Evolutionary conservation across 352 stramenopile species (phyloP).

Genomic region (Chrysophaeum taylorii): DNA sequence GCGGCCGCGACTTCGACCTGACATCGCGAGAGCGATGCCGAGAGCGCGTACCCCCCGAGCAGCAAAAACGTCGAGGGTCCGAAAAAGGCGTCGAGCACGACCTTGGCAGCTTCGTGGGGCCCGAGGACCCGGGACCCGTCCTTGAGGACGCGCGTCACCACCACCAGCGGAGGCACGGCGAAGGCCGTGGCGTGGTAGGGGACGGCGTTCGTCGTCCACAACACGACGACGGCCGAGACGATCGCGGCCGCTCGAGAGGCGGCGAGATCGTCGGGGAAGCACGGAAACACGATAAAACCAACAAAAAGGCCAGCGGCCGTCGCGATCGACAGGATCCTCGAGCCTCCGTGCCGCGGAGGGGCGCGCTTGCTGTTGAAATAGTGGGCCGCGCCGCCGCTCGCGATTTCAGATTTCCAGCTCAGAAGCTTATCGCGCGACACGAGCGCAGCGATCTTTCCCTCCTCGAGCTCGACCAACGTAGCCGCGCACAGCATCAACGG

Average conservation of each 20-base stretch:
- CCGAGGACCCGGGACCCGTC: constrained; percentile 42
- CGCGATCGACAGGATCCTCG: constrained; percentile 6
- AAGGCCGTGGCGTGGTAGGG: constrained; percentile 78
- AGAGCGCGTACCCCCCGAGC: constrained; percentile 74
- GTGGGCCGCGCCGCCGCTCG: neutral
- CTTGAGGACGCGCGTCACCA: constrained; percentile 72
- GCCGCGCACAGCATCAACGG: constrained; percentile 64
- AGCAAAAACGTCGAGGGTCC: constrained; percentile 83
- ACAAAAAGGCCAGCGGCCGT: constrained; percentile 13
- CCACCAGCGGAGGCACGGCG: constrained; percentile 68
- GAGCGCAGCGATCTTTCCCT: constrained; percentile 41
- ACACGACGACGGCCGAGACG: constrained; percentile 69
- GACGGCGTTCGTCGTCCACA: constrained; percentile 76
- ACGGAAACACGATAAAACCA: constrained; percentile 14
- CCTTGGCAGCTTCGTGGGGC: constrained; percentile 58
- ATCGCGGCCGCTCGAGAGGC: constrained; percentile 64
- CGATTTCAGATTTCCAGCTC: constrained; percentile 14
- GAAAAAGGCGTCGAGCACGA: constrained; percentile 61
- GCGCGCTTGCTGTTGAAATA: constrained; percentile 13
- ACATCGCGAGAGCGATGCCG: constrained; percentile 72
- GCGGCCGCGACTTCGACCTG: constrained; percentile 80
- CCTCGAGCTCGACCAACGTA: constrained; percentile 59
- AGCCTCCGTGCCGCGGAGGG: constrained; percentile 24
- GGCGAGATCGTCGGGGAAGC: constrained; percentile 23
- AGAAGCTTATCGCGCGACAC: constrained; percentile 25